These are phyloP conservation scores for Beauveria brongniartii DNA, from an alignment of 2,329 filamentous ascomycete species.

Conservation along the genomic window DNA sequence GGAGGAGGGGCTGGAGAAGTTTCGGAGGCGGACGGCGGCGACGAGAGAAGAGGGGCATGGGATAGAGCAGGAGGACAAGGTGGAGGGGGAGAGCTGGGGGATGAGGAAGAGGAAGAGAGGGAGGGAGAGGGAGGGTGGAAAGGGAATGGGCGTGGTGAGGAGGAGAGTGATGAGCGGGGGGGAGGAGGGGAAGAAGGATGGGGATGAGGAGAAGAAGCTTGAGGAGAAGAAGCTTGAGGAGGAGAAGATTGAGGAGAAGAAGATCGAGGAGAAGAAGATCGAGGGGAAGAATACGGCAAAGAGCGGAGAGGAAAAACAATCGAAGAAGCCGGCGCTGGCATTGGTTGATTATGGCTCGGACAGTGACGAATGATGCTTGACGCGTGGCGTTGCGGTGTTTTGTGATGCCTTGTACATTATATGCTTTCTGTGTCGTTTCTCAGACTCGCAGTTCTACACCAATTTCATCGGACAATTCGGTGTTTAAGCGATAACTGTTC, in stretches of 20 bases:
- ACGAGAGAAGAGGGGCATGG: conserved; percentile 18
- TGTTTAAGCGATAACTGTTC: too few relatives aligned
- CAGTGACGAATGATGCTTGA: conserved; percentile 28
- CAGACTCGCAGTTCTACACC: too few relatives aligned
- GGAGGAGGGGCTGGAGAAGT: conserved; percentile 47
- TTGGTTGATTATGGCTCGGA: conserved; percentile 52
- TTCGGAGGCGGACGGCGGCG: conserved; percentile 40
- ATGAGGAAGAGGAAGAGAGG: conserved; percentile 19
- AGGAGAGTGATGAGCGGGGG: conserved; percentile 11
- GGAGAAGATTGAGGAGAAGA: conserved; percentile 2
- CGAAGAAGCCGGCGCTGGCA: conserved; percentile 20
- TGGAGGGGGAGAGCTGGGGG: conserved; percentile 19
- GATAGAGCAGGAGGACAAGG: not conserved
- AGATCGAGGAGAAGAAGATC: conserved; percentile 15
- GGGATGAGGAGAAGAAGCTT: conserved; percentile 10
- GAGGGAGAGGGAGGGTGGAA: conserved; percentile 18
- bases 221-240: not conserved
- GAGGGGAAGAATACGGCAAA: conserved; percentile 16
- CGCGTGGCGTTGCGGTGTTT: conserved; percentile 5
- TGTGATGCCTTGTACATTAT: not conserved
- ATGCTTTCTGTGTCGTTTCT: too few relatives aligned
- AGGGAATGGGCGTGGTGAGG: conserved; percentile 12
- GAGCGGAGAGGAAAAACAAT: too few relatives aligned
- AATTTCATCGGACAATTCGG: too few relatives aligned
- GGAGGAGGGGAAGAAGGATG: conserved; percentile 12